Percentiles rank a stretch among this genome's conserved stretches.
These are phyloP conservation scores for Coccomyxa sp. DNA, from an alignment of 139 green algal species.

Conservation along the genomic window DNA sequence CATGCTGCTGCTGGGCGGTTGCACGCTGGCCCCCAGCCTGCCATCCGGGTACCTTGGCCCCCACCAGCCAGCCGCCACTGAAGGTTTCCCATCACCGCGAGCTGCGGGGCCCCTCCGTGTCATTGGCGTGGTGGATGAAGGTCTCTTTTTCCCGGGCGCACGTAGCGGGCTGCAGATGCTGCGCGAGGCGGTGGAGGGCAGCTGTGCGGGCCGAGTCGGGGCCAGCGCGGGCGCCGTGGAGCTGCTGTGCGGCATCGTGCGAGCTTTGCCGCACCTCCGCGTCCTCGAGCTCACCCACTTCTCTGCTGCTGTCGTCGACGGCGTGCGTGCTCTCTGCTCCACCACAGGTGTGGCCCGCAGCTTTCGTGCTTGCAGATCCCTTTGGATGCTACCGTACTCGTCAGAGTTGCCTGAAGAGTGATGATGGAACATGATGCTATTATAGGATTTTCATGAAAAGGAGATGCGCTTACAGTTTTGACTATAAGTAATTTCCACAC, in stretches of 20 bases:
- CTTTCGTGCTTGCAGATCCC: too few relatives aligned
- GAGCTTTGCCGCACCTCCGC: conserved; percentile 35
- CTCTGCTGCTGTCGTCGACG: conserved; percentile 13
- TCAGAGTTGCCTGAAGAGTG: too few relatives aligned
- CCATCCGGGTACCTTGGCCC: too few relatives aligned
- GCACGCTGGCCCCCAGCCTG: background rate
- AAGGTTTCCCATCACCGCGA: background rate
- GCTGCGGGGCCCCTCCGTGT: background rate
- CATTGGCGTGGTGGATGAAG: background rate
- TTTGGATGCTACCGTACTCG: too few relatives aligned
- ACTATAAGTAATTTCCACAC: too few relatives aligned
- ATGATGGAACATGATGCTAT: too few relatives aligned
- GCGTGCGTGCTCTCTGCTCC: conserved; percentile 1
- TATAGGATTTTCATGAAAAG: too few relatives aligned
- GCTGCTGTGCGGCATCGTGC: conserved; percentile 17
- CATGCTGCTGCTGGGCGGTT: conserved; percentile 55
- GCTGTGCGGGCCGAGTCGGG: background rate
- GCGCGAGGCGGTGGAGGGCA: background rate
- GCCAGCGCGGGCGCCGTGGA: background rate
- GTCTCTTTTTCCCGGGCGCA: background rate
- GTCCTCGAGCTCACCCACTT: conserved; percentile 67
- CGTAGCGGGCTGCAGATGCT: conserved; percentile 4
- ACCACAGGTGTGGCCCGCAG: background rate
- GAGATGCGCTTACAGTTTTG: too few relatives aligned
- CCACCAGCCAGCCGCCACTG: too few relatives aligned